Evolutionary conservation across 2,329 filamentous ascomycete genomes (phyloP).

Genomic region (Claviceps lovelessii): DNA sequence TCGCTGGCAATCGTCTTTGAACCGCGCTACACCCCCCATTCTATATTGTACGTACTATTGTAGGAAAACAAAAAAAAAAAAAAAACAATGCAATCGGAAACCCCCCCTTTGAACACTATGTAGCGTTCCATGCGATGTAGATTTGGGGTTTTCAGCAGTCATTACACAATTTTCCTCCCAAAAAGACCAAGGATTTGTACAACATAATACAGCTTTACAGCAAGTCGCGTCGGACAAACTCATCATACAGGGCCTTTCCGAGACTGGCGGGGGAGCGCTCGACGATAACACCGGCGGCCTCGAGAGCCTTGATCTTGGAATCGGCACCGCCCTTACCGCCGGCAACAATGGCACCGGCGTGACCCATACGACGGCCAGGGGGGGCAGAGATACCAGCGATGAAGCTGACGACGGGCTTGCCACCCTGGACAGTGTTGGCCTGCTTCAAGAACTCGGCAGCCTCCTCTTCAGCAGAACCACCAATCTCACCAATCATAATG

Average conservation of each 20-base stretch:
- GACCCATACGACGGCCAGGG: slow-evolving; percentile 92
- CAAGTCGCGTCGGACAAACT: slow-evolving; percentile 93
- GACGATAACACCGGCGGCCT: slow-evolving; percentile 80
- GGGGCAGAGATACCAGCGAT: slow-evolving; percentile 97
- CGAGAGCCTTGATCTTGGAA: slow-evolving; percentile 91
- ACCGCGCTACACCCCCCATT: slow-evolving; percentile 10
- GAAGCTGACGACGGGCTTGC: slow-evolving; percentile 94
- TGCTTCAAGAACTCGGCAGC: slow-evolving; percentile 89
- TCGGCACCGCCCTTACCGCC: slow-evolving; percentile 96
- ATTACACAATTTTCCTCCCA: background rate
- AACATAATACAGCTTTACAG: slow-evolving; percentile 47
- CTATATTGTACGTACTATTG: slow-evolving; percentile 21
- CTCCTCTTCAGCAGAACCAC: slow-evolving; percentile 93
- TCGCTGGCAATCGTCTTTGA: slow-evolving; percentile 2
- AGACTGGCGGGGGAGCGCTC: slow-evolving; percentile 86
- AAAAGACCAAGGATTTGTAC: slow-evolving; percentile 1
- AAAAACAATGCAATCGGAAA: slow-evolving; percentile 10
- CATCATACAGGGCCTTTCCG: slow-evolving; percentile 83
- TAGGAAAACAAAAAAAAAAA: slow-evolving; percentile 6
- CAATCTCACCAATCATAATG: slow-evolving; percentile 99
- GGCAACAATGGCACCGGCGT: slow-evolving; percentile 94
- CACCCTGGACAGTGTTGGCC: slow-evolving; percentile 71
- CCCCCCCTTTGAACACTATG: slow-evolving; percentile 8
- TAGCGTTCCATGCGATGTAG: slow-evolving; percentile 11
- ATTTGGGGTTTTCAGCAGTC: slow-evolving; percentile 5